Conservation (phyloP, 2,329 filamentous ascomycete genomes). For the Raffaelea arxii region DNA sequence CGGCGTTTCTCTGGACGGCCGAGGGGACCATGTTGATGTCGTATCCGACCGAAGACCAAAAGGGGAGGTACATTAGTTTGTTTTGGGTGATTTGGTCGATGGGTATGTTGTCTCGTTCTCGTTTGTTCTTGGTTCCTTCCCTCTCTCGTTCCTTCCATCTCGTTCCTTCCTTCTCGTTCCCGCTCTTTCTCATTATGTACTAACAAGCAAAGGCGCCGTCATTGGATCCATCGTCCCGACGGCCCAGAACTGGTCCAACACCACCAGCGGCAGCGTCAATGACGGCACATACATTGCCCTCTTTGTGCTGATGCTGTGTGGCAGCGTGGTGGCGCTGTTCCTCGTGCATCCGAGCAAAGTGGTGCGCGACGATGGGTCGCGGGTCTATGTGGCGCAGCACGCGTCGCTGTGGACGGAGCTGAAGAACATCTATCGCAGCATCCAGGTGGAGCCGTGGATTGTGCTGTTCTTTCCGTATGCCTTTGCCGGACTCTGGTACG, state of each 20-base stretch:
- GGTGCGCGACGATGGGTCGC: not conserved
- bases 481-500: not conserved
- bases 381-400: not conserved
- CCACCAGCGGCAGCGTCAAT: not conserved
- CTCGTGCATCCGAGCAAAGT: not conserved
- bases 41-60: conserved; percentile 6
- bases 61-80: conserved; percentile 5
- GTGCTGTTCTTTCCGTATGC: not conserved
- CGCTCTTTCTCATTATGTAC: too few species aligned
- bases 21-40: conserved; percentile 42
- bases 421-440: not conserved
- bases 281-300: conserved; percentile 5
- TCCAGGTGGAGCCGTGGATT: not conserved
- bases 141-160: conserved; percentile 2
- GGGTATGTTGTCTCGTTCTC: not conserved
- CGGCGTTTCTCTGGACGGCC: conserved; percentile 56
- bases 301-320: conserved; percentile 41
- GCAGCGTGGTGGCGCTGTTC: not conserved
- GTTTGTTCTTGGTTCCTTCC: not conserved
- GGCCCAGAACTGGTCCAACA: not conserved
- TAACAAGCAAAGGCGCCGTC: conserved; percentile 1
- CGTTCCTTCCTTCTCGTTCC: too few species aligned
- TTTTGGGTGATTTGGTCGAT: not conserved
- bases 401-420: not conserved
- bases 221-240: not conserved